A percentile compares a stretch with the other conserved stretches of the same genome.
Conservation (phyloP, 192 early-diverging fungal species). For the Physocladia obscura region DNA sequence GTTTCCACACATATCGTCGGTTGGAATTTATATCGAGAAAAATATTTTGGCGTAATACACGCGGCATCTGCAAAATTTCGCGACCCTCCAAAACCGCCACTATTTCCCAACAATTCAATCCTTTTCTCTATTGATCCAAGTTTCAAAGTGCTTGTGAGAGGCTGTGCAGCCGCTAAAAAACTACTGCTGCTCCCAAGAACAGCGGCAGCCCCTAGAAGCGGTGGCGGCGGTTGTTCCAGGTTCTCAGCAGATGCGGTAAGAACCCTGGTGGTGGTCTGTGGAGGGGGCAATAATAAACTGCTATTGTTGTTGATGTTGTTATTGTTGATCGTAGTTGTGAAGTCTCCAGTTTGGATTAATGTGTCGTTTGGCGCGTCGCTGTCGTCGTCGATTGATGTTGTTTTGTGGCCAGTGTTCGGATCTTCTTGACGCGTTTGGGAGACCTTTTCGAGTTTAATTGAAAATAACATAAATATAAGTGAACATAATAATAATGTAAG, state of each 20-base stretch:
- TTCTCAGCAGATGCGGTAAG: too few species aligned
- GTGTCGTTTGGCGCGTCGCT: neutral
- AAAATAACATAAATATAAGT: neutral
- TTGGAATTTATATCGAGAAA: conserved; percentile 42
- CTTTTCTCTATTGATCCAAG: neutral
- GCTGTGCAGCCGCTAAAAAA: too few species aligned
- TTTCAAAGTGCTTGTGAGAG: neutral
- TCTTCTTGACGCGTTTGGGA: neutral
- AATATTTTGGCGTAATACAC: conserved; percentile 26
- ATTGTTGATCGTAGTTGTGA: too few species aligned
- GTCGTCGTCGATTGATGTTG: neutral
- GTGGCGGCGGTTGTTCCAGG: neutral
- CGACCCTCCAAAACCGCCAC: neutral
- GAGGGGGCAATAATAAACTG: too few species aligned
- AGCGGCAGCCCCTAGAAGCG: neutral
- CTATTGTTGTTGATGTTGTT: too few species aligned
- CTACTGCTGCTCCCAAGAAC: neutral
- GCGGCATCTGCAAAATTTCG: neutral
- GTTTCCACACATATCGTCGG: conserved; percentile 46
- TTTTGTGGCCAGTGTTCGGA: neutral
- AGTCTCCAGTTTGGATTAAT: too few species aligned
- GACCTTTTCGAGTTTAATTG: neutral
- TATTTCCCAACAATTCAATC: neutral
- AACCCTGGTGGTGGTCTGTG: too few species aligned
- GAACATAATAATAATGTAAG: neutral